Conservation (phyloP, 2,329 filamentous ascomycete genomes). For the Hymenoscyphus infarciens region DNA sequence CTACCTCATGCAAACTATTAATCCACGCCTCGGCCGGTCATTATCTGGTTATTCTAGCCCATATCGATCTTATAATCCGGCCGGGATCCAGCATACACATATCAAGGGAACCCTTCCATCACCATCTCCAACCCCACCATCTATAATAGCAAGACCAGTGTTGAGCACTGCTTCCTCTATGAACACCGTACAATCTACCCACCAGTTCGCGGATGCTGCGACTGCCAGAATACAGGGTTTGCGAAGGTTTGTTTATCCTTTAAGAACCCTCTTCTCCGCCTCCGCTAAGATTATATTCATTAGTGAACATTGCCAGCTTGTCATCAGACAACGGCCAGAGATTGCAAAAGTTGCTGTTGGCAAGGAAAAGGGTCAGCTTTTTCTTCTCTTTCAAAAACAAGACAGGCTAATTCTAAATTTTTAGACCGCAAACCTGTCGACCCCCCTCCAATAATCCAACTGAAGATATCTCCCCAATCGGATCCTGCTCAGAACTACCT, state of each 20-base stretch:
- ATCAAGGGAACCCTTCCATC: conserved; percentile 11
- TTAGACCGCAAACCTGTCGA: conserved; percentile 82
- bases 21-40: conserved; percentile 9
- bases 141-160: conserved; percentile 10
- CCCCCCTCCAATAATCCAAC: conserved; percentile 78
- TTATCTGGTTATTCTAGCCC: conserved; percentile 10
- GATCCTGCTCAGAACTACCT: conserved; percentile 48
- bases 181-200: conserved; percentile 20
- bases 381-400: not conserved
- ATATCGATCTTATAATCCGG: conserved; percentile 8
- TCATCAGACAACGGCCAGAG: conserved; percentile 63
- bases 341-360: conserved; percentile 65
- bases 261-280: conserved; percentile 8
- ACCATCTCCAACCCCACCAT: conserved; percentile 3
- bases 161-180: conserved; percentile 19
- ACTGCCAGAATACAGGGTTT: conserved; percentile 25
- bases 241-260: conserved; percentile 22
- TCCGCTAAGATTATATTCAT: conserved; percentile 26
- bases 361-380: conserved; percentile 66
- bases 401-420: not conserved
- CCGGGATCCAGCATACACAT: conserved; percentile 8
- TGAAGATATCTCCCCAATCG: conserved; percentile 48
- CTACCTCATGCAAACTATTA: conserved; percentile 15
- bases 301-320: conserved; percentile 55
- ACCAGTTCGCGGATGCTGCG: conserved; percentile 30